A percentile compares a stretch with the other conserved stretches of the same genome.
These are phyloP conservation scores for Populus pruinosa DNA, from an alignment of 345 rosid genomes.

Conservation along the genomic window DNA sequence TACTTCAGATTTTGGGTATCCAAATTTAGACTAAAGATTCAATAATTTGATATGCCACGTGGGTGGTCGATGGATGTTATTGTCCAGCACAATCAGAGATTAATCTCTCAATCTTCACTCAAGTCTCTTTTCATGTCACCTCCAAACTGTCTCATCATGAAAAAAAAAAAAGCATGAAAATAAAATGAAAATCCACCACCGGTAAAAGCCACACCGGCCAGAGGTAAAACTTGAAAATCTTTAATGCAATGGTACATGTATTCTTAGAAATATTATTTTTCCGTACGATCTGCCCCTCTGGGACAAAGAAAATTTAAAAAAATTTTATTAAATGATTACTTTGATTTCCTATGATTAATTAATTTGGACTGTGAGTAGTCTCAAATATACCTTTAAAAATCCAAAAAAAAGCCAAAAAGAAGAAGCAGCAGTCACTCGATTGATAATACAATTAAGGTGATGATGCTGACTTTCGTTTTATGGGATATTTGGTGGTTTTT, in stretches of 20 bases:
- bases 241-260: neutral
- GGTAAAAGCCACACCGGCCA: neutral
- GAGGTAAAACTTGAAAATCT: neutral
- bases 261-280: too few species aligned
- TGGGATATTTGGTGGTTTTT: neutral
- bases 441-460: neutral
- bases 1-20: too few species aligned
- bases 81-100: neutral
- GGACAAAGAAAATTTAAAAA: too few species aligned
- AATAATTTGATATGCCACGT: neutral
- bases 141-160: neutral
- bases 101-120: neutral
- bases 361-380: too few species aligned
- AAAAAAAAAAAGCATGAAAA: neutral
- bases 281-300: too few species aligned
- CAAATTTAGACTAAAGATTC: too few species aligned
- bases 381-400: neutral
- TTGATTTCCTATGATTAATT: neutral
- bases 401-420: neutral
- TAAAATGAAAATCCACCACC: neutral
- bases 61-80: neutral
- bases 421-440: too few species aligned
- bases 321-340: neutral
- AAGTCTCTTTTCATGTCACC: neutral
- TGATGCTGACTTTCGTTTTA: neutral